phyloP scores from a whole-genome alignment of 805 yeast genomes.

The Hanseniaspora jakobsenii region DNA sequence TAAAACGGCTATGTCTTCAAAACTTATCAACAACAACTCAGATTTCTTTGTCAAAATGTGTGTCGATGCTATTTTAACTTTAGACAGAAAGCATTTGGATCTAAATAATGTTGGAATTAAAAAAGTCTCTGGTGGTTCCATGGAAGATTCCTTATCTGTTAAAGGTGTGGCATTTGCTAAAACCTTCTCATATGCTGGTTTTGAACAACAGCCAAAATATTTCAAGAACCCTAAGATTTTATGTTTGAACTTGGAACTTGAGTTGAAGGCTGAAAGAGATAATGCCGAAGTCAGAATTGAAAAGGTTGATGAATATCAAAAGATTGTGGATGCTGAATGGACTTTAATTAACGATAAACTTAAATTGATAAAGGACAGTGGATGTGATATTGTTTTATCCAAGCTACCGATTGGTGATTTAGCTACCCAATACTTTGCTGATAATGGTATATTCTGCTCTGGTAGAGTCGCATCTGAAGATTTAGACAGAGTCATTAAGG shows the following conservation, averaged over 20 bases:
- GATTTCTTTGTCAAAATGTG: slow-evolving; percentile 90
- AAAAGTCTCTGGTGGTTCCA: slow-evolving; percentile 89
- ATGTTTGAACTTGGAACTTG: slow-evolving; percentile 81
- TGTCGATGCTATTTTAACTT: slow-evolving; percentile 82
- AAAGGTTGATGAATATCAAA: slow-evolving; percentile 87
- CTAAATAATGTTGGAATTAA: slow-evolving; percentile 88
- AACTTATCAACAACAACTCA: slow-evolving; percentile 76
- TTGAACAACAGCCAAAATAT: slow-evolving; percentile 92
- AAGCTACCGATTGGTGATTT: slow-evolving; percentile 95
- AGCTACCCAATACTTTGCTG: slow-evolving; percentile 98
- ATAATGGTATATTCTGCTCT: slow-evolving; percentile 90
- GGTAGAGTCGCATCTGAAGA: slow-evolving; percentile 86
- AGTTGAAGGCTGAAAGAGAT: slow-evolving; percentile 95
- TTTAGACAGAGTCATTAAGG: slow-evolving; percentile 80
- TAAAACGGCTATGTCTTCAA: slow-evolving; percentile 93
- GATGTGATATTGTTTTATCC: slow-evolving; percentile 86
- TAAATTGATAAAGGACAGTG: slow-evolving; percentile 67
- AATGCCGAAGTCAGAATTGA: slow-evolving; percentile 96
- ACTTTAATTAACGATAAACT: slow-evolving; percentile 77
- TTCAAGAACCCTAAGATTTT: slow-evolving; percentile 72
- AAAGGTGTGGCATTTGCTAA: slow-evolving; percentile 96
- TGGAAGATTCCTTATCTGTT: slow-evolving; percentile 82
- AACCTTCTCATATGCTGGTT: slow-evolving; percentile 95
- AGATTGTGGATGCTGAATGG: slow-evolving; percentile 99
- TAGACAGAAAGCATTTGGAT: slow-evolving; percentile 76